Percentiles rank a stretch among this genome's conserved stretches.
Conservation (phyloP, 2,329 filamentous ascomycete genomes). For the Aspergillus phoenicis region DNA sequence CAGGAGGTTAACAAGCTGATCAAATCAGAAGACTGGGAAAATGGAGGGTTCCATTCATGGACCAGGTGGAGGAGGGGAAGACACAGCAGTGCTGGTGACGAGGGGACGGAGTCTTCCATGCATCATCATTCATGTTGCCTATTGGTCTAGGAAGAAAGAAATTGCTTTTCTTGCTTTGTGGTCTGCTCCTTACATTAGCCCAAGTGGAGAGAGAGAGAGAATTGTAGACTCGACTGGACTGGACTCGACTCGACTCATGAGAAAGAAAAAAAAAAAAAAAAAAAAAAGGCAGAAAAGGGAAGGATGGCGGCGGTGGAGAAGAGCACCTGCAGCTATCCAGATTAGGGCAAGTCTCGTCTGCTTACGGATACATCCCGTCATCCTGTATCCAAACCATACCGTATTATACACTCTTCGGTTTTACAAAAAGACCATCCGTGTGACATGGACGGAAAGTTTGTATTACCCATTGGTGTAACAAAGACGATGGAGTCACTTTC, state of each 20-base stretch:
- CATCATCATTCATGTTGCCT: neutral
- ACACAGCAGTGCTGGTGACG: neutral
- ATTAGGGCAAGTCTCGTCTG: neutral
- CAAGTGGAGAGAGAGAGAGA: neutral
- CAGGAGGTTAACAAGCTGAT: neutral
- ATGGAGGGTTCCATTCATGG: constrained; percentile 4
- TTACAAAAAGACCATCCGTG: neutral
- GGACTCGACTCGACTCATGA: neutral
- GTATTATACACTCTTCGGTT: neutral
- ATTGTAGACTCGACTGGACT: constrained; percentile 3
- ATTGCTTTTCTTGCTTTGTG: neutral
- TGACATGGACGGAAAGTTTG: neutral
- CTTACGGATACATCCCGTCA: neutral
- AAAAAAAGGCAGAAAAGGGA: neutral
- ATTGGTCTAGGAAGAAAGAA: neutral
- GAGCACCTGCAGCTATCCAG: neutral
- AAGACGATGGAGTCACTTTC: neutral
- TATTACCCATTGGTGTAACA: neutral
- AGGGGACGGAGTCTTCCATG: neutral
- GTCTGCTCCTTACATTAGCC: neutral
- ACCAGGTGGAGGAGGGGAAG: neutral
- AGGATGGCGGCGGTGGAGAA: neutral
- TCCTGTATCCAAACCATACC: neutral
- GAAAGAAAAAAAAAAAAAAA: neutral
- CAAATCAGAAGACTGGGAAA: constrained; percentile 3